Conservation (phyloP, 148 eudicot species). For the Pouteria glomerata region DNA sequence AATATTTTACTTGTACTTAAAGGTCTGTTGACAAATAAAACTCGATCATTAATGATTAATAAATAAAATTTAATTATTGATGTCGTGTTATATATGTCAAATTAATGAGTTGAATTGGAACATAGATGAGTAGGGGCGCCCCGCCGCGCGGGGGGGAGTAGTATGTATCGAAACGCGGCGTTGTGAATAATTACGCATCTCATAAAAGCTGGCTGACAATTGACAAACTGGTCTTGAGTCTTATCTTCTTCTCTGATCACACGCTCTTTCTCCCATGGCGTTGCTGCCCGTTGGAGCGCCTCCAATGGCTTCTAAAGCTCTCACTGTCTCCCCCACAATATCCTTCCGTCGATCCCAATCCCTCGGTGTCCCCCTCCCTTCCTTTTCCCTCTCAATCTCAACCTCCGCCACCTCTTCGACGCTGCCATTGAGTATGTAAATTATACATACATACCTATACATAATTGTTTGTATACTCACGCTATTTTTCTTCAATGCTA, state of each 20-base stretch:
- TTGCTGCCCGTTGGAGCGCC: constrained; percentile 40
- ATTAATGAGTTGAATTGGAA: too few species aligned
- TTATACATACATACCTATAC: neutral
- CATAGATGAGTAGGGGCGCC: too few species aligned
- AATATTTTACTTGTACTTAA: too few species aligned
- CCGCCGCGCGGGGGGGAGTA: too few species aligned
- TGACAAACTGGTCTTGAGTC: too few species aligned
- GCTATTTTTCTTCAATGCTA: neutral
- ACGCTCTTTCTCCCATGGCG: constrained; percentile 34
- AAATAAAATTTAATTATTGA: too few species aligned
- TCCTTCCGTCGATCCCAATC: constrained; percentile 33
- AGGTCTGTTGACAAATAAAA: too few species aligned
- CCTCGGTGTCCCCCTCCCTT: constrained; percentile 17
- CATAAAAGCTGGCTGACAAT: too few species aligned
- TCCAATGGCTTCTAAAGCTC: constrained; percentile 33
- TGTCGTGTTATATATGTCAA: too few species aligned
- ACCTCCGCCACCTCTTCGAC: constrained; percentile 24
- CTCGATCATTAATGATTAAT: too few species aligned
- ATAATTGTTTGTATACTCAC: neutral
- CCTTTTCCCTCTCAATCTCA: constrained; percentile 27
- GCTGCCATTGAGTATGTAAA: constrained; percentile 39
- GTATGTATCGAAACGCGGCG: constrained; percentile 8
- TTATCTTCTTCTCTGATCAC: constrained; percentile 3
- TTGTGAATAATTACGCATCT: neutral
- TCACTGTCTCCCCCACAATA: constrained; percentile 21